Base-by-base conservation (phyloP, 768 basidiomycete genomes). In the Rubroboletus pulcherrimus region DNA sequence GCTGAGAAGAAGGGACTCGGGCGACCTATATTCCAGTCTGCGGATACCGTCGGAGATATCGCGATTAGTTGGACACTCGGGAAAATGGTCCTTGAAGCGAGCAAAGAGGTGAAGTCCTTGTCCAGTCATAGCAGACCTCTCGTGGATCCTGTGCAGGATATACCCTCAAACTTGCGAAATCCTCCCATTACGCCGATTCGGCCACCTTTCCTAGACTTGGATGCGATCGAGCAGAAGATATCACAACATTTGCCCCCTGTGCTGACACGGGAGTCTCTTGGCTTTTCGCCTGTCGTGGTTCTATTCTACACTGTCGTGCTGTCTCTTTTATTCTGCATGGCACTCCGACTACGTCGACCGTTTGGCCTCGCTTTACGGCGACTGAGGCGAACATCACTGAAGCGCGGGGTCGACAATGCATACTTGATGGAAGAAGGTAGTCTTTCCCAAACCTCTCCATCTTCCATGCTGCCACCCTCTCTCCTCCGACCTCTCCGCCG, bases 11-110 rank as follows among this genome's bases (percentile, higher is more conserved):
- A 97, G 70, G 91, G 92, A 17, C 78, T 98, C 31, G 86, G 89
- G 47, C 72, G 80, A 56, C 89, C 92, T 8, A 76, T 82, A n/a
- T 98, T 99, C 74, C 97, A 98, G 72, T 91, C 88, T 39, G 76
- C 95, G 73, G 93, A 98, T 69, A 82, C 85, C n/a, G 89, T 99
- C 31, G 87, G 85, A 35, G 91, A 90, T 65, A 92, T 96, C 38
- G 93, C 94, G 42, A 93, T 99, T 65, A 93, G 85, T 64, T 99
- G 97, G 97, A 98, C 97, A 5, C 78, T 98, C 34, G 97, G 97
- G 29, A 98, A 98, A 72, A 98, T 98, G 95, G 96, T 98, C 0
- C 80, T 98, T 29, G 96, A 98, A 73, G 97, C 97, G 29, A 93
- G 91, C 75, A 91, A 89, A 59, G 90, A 91, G 68, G 82, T 93